Evolutionary conservation across 352 stramenopile genomes (phyloP), one percentile per base, ranked within the genome.

Genomic region (Phytophthora syringae): DNA sequence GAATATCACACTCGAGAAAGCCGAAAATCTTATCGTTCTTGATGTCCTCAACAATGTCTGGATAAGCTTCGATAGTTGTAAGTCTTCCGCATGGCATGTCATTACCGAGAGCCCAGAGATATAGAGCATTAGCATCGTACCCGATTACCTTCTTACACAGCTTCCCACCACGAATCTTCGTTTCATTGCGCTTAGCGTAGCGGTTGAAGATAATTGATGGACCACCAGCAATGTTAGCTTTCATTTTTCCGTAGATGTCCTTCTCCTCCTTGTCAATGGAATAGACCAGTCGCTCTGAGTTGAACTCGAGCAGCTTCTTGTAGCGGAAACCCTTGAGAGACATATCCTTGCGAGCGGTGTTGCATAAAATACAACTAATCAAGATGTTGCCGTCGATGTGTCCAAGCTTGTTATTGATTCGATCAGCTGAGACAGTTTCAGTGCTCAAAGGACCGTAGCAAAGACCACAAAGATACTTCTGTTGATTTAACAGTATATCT

Each of bases 1-100:
- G n/a, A 39, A 81, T 78, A 59, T 78, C 72, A 54, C 64, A 76
- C 52, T 81, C 60, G 0, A 78, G 25, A 21, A 81, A 78, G 0
- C 72, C 72, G 52, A 81, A 81, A 3, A 64, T 0, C 34, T 80
- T 77, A 25, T 74, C 63, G 24, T 27, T 16, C 3, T 49, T 34
- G 18, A 80, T 73, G 30, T 81, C 69, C 20, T 48, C n/a, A 7
- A 48, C 20, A 27, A 48, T 48, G 42, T 7, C 18, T 4, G 24
- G 16, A n/a, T 49, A 32, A 22, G 42, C 42, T 7, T 49, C 42
- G 7, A 28, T 16, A 5, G n/a, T 49, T 11, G 20, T 61, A 1
- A 72, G 27, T 0, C 25, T 22, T 60, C n/a, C 65, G 42, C 73
- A 82, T 7, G 70, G 73, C 65, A 82, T 79, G 0, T 69, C 52